Evolutionary conservation across 2,329 filamentous ascomycete species (phyloP).

Genomic region (Shiraia sp.): DNA sequence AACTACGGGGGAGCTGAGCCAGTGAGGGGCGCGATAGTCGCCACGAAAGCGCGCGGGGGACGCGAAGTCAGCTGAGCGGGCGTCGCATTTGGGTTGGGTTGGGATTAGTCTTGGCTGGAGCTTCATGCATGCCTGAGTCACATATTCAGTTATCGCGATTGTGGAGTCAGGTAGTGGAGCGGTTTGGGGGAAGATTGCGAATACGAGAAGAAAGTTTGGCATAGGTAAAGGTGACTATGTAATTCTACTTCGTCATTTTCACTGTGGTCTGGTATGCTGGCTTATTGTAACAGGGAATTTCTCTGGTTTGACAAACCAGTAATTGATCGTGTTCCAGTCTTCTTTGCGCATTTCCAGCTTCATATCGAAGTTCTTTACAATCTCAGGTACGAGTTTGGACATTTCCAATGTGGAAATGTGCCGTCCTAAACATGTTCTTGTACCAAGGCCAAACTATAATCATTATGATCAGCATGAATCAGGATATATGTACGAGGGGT

Average conservation of each 20-base stretch:
- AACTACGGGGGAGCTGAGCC: not conserved
- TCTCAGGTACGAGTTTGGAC: slow-evolving; percentile 9
- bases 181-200: too few relatives aligned
- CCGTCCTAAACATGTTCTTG: slow-evolving; percentile 14
- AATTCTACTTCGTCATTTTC: too few relatives aligned
- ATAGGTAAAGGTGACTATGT: too few relatives aligned
- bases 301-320: slow-evolving; percentile 19
- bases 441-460: slow-evolving; percentile 15
- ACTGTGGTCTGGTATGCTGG: not conserved
- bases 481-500: not conserved
- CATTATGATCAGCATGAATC: not conserved
- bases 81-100: not conserved
- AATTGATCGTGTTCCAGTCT: slow-evolving; percentile 13
- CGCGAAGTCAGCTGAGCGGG: slow-evolving; percentile 15
- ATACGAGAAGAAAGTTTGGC: too few relatives aligned
- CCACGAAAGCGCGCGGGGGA: slow-evolving; percentile 4
- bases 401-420: slow-evolving; percentile 14
- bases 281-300: not conserved
- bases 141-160: too few relatives aligned
- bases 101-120: too few relatives aligned
- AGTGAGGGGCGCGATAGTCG: slow-evolving; percentile 7
- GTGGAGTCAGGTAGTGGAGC: too few relatives aligned
- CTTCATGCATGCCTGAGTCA: slow-evolving; percentile 5
- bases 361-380: slow-evolving; percentile 10
- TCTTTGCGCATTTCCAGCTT: slow-evolving; percentile 6